phyloP scores from a whole-genome alignment of 371 early-diverging fungal species.

The Phascolomyces articulosus region DNA sequence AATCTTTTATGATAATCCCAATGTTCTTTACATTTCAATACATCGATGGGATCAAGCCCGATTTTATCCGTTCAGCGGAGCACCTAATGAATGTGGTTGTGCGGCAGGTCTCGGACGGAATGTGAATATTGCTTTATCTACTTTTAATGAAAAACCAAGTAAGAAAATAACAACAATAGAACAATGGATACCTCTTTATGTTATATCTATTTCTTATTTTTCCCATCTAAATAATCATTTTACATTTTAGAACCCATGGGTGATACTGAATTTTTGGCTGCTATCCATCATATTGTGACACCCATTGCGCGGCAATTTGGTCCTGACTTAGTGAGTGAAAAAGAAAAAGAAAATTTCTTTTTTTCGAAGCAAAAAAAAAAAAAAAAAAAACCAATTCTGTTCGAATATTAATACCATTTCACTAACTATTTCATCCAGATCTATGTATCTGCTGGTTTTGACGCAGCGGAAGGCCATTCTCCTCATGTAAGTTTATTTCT shows the following conservation, averaged over 20 bases:
- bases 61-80: conserved; percentile 63
- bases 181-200: no score
- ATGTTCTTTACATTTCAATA: conserved; percentile 68
- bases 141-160: conserved; percentile 53
- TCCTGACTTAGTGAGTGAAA: conserved; percentile 56
- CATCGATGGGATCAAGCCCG: conserved; percentile 67
- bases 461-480: conserved; percentile 67
- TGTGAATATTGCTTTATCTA: conserved; percentile 60
- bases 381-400: no score
- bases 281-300: conserved; percentile 60
- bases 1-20: conserved; percentile 64
- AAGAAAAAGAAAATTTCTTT: neutral
- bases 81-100: conserved; percentile 58
- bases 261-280: conserved; percentile 65
- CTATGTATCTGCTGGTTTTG: conserved; percentile 71
- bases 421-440: conserved; percentile 27
- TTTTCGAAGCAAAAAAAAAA: neutral
- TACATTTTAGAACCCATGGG: conserved; percentile 52
- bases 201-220: no score
- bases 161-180: conserved; percentile 9
- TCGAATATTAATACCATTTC: neutral
- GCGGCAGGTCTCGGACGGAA: conserved; percentile 55
- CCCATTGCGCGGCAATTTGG: conserved; percentile 62
- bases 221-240: conserved; percentile 1
- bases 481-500: conserved; percentile 50